Base-by-base conservation (phyloP, 2,329 filamentous ascomycete genomes). In the Alternaria sp. region DNA sequence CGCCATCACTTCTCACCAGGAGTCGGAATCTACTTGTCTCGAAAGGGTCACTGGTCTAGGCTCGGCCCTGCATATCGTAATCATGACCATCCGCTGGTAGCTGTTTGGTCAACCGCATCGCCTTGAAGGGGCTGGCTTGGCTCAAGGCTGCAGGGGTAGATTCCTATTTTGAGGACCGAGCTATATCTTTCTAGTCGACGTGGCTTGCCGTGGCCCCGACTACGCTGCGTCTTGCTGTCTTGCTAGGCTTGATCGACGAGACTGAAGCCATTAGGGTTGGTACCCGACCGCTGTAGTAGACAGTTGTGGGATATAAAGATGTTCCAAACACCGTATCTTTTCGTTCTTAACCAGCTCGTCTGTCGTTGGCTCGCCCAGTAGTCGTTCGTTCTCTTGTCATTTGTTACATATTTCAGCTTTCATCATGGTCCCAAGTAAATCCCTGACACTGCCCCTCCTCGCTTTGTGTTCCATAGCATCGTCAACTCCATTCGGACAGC, bases 401-500 rank as follows among this genome's bases (percentile, higher is more conserved):
- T 54, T 26, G 28, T 29, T 52, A 28, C 24, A 33, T 11, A 45
- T 9, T 17, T 6, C 7, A 14, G 26, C 34, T 17, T 29, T 40
- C 46, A 46, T 41, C 13, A 51, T 59, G 56, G 44, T 59, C 39
- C 29, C 26, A 42, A 59, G 34, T 21, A 21, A 36, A 3, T 28
- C 45, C 3, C 40, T 56, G 40, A 28, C 41, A 9, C 39, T 59
- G 10, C 46, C 52, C 13, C 28, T 59, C 14, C 41, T 59, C 21
- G 46, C 45, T 17, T 53, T 59, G 13, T 56, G 45, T 11, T 36
- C 55, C 13, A 26, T 67, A 4, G 61, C 60, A 8, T 36, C 63
- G 14, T 69, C 72, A 24, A 54, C 60, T 46, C 72, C 72, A 7
- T 37, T 72, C 23, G 63, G 72, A 31, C 58, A 58, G 21, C 69